Percentiles rank a stretch among this genome's conserved stretches.
Conservation (phyloP, 768 basidiomycete genomes). For the Mycena galericulata region DNA sequence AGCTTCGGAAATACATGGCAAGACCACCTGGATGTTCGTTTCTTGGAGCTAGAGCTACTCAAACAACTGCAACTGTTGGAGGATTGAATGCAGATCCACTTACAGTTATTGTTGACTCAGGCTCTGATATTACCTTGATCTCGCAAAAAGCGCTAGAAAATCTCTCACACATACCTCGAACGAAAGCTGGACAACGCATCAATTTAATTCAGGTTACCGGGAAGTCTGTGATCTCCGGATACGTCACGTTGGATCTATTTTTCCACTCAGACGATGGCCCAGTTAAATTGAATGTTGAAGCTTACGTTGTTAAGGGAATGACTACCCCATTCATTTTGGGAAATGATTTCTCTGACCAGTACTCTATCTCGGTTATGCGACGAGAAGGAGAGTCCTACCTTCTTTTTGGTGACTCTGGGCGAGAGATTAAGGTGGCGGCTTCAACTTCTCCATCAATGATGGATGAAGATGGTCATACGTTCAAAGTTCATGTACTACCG, state of each 20-base stretch:
- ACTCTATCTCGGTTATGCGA: constrained; percentile 43
- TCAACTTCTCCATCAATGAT: not conserved
- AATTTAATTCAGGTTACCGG: constrained; percentile 50
- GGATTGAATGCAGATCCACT: too few species aligned
- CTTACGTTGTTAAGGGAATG: constrained; percentile 31
- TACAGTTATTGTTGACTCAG: too few species aligned
- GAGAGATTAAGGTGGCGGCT: not conserved
- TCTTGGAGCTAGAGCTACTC: too few species aligned
- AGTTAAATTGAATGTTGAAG: constrained; percentile 42
- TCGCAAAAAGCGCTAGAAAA: too few species aligned
- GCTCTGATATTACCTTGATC: too few species aligned
- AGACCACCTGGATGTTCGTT: constrained; percentile 43
- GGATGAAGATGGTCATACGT: constrained; percentile 13
- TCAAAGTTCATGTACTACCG: not conserved
- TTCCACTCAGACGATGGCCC: constrained; percentile 39
- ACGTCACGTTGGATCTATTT: constrained; percentile 39
- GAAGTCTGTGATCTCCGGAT: constrained; percentile 43
- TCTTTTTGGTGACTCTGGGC: not conserved
- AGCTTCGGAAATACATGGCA: constrained; percentile 35
- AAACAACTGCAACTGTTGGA: too few species aligned
- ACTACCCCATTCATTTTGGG: constrained; percentile 45
- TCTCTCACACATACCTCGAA: constrained; percentile 10
- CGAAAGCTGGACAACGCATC: constrained; percentile 38
- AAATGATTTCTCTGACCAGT: constrained; percentile 49
- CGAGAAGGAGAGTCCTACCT: constrained; percentile 17